Base-by-base conservation (phyloP, 1,284 basidiomycete species). In the Athelia psychrophila region DNA sequence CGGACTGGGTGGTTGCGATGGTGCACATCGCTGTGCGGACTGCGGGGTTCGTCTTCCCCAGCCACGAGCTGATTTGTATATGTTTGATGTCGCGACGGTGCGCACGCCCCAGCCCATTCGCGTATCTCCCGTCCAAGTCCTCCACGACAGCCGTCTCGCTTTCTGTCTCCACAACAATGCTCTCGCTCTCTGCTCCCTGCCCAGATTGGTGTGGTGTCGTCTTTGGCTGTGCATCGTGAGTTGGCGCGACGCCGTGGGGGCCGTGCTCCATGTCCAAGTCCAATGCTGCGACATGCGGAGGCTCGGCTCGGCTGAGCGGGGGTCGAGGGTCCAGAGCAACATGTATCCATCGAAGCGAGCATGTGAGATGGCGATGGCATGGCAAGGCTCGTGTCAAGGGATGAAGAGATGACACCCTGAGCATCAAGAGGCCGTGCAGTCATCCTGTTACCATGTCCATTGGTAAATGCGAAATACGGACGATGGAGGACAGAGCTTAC, bases 401-500 rank as follows among this genome's bases (percentile, higher is more conserved):
- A 66, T 69, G 51, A 36, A 77, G 78, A 76, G 79, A 81, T 80
- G 84, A 86, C 80, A 80, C 86, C 83, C 81, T 82, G 72, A 87
- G 80, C 87, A 90, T 90, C 78, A 84, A 87, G 71, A 63, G 67
- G 72, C 74, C 77, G 75, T 76, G 73, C 81, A 83, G 78, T 85
- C 88, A 90, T 88, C 79, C 86, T 88, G 60, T 46, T 8, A 8
- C 40, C 30, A 57, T 23, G 33, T 44, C 48, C 10, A 35, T 40
- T 35, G 25, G 19, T n/a, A 18, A 15, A 40, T 20, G 1, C 9
- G n/a, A 19, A 6, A 22, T n/a, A 32, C 13, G 27, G 6, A 15
- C 15, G 23, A 3, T 9, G 2, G 35, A 40, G 13, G 45, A 9
- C 16, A 19, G 25, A 19, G 19, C 33, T 35, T 68, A 84, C 83